Conservation (phyloP, 1,284 basidiomycete genomes). For the Sphaerobolus stellatus region DNA sequence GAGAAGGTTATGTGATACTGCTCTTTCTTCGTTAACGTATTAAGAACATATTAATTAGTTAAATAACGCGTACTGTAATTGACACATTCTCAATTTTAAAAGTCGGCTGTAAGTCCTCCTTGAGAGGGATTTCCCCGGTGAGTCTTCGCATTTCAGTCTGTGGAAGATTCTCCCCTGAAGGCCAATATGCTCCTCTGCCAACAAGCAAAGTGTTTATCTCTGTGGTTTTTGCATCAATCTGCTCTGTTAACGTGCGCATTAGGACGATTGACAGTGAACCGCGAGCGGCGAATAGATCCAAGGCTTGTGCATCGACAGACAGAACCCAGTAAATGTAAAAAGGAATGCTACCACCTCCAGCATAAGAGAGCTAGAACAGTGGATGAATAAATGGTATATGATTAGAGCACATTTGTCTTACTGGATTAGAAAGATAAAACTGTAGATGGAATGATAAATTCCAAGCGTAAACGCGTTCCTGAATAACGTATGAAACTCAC, state of each 20-base stretch:
- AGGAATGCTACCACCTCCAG: constrained; percentile 50
- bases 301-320: constrained; percentile 36
- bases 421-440: constrained; percentile 56
- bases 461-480: neutral
- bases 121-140: constrained; percentile 53
- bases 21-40: no score
- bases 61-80: constrained; percentile 49
- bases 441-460: constrained; percentile 21
- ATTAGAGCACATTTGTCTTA: constrained; percentile 29
- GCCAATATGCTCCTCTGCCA: constrained; percentile 51
- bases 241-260: constrained; percentile 40
- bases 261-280: constrained; percentile 40
- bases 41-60: no score
- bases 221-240: constrained; percentile 48
- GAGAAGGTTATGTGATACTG: no score
- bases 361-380: constrained; percentile 45
- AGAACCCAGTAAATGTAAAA: constrained; percentile 43
- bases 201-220: no score
- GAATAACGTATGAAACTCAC: constrained; percentile 34
- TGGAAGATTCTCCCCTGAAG: constrained; percentile 26
- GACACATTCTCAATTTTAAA: constrained; percentile 55
- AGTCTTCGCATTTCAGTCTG: constrained; percentile 33
- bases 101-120: constrained; percentile 46
- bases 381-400: neutral
- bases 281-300: constrained; percentile 46